phyloP scores from a whole-genome alignment of 2,329 filamentous ascomycete genomes.

The Diaporthe citrichinensis region DNA sequence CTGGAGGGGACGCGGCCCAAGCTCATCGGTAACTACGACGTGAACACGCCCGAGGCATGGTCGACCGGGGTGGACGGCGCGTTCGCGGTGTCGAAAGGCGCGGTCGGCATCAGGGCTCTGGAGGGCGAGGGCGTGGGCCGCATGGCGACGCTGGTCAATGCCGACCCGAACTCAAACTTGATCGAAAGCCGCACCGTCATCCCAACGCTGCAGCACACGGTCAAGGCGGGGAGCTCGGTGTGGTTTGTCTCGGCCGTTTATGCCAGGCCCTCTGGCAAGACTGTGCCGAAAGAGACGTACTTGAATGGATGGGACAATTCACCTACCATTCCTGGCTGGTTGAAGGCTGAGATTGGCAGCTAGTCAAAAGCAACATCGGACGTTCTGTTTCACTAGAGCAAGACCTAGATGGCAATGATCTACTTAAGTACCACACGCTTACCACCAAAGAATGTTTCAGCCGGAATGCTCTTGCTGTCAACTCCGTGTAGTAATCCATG shows the following conservation, averaged over 20 bases:
- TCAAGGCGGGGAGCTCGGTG: conserved; percentile 68
- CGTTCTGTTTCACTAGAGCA: no score
- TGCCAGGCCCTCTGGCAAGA: conserved; percentile 72
- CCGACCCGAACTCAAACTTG: conserved; percentile 85
- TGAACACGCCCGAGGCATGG: conserved; percentile 67
- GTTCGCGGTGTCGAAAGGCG: conserved; percentile 70
- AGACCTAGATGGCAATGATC: no score
- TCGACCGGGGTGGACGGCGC: conserved; percentile 64
- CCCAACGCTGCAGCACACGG: conserved; percentile 75
- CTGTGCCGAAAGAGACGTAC: conserved; percentile 67
- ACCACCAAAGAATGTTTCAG: no score
- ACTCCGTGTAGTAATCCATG: no score
- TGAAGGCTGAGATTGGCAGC: conserved; percentile 65
- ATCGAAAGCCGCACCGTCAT: conserved; percentile 80
- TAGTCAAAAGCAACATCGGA: no score
- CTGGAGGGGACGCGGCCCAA: conserved; percentile 67
- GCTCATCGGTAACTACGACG: conserved; percentile 73
- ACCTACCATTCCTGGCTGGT: conserved; percentile 73
- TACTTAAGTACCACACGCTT: no score
- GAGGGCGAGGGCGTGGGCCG: conserved; percentile 64
- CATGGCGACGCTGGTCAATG: conserved; percentile 76
- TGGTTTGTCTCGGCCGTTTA: conserved; percentile 82
- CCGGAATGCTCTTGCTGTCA: no score
- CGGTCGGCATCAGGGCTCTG: conserved; percentile 69
- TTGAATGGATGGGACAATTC: conserved; percentile 71